These are phyloP conservation scores for Penicillium brasilianum DNA, from an alignment of 2,329 filamentous ascomycete genomes.

Conservation along the genomic window DNA sequence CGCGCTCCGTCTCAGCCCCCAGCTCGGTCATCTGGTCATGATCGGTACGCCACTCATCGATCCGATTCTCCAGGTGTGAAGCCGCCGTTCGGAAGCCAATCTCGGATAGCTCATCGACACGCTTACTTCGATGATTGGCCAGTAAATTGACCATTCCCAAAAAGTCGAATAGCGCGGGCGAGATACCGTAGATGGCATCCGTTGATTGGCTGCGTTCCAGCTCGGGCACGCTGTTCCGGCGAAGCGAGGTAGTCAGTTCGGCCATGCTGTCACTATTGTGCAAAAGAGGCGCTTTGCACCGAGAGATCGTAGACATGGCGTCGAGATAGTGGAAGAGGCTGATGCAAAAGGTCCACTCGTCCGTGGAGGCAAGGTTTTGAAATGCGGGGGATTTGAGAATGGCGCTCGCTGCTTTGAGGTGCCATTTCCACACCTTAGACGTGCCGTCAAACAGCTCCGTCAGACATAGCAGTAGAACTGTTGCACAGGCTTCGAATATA, in stretches of 20 bases:
- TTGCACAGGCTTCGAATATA: constrained; percentile 48
- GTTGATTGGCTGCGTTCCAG: constrained; percentile 15
- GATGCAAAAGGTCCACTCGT: constrained; percentile 45
- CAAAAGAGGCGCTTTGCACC: constrained; percentile 36
- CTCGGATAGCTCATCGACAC: constrained; percentile 36
- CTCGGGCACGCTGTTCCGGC: constrained; percentile 16
- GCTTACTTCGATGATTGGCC: constrained; percentile 35
- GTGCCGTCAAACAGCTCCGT: constrained; percentile 52
- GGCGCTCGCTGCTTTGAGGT: constrained; percentile 50
- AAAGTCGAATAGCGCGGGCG: constrained; percentile 30
- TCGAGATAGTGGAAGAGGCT: constrained; percentile 46
- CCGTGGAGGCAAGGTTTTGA: constrained; percentile 30
- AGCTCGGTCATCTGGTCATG: constrained; percentile 32
- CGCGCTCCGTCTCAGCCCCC: constrained; percentile 37
- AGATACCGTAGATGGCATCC: constrained; percentile 30
- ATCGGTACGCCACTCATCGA: constrained; percentile 44
- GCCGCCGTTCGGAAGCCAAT: constrained; percentile 40
- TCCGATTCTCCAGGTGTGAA: constrained; percentile 41
- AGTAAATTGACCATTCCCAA: constrained; percentile 37
- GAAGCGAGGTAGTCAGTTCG: constrained; percentile 24
- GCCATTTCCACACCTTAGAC: constrained; percentile 50
- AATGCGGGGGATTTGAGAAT: constrained; percentile 42
- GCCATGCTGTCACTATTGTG: constrained; percentile 23
- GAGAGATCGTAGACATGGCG: constrained; percentile 38
- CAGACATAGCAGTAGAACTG: constrained; percentile 50